Conservation (phyloP, 139 green algal species). For the Ettlia oleoabundans region DNA sequence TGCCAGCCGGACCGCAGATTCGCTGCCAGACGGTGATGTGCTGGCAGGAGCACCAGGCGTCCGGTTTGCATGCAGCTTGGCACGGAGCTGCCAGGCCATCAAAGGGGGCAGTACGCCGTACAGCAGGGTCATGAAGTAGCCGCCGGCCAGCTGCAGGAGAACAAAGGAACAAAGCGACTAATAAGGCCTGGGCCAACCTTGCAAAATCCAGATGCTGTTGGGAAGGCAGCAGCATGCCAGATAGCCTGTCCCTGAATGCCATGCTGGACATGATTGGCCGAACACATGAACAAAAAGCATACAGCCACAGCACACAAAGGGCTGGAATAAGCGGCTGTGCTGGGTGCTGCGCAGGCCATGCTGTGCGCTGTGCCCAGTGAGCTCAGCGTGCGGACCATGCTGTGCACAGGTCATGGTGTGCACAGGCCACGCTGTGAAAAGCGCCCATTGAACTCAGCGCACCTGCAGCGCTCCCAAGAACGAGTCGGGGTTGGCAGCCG, state of each 20-base stretch:
- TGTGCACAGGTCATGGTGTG: too few relatives aligned
- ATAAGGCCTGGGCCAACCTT: neutral
- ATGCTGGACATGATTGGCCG: too few relatives aligned
- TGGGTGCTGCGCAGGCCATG: too few relatives aligned
- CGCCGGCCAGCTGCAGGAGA: conserved; percentile 19
- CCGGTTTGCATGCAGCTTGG: neutral
- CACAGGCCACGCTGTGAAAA: too few relatives aligned
- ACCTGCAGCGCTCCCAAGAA: conserved; percentile 58
- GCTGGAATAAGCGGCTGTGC: too few relatives aligned
- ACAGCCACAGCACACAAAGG: neutral
- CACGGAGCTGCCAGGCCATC: conserved; percentile 65
- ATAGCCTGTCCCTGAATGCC: too few relatives aligned
- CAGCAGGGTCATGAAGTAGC: conserved; percentile 68
- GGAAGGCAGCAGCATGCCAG: too few relatives aligned
- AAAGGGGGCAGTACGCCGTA: conserved; percentile 76
- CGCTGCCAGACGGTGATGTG: neutral
- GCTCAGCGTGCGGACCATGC: too few relatives aligned
- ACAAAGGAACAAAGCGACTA: too few relatives aligned
- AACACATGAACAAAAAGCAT: neutral
- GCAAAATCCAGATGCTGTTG: too few relatives aligned
- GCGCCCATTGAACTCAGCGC: too few relatives aligned
- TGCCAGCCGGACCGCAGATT: neutral
- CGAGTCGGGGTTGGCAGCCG: conserved; percentile 49
- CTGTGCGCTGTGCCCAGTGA: too few relatives aligned
- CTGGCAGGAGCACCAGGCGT: neutral